phyloP scores from a whole-genome alignment of 75 land plant species.

The Pinus albicaulis region DNA sequence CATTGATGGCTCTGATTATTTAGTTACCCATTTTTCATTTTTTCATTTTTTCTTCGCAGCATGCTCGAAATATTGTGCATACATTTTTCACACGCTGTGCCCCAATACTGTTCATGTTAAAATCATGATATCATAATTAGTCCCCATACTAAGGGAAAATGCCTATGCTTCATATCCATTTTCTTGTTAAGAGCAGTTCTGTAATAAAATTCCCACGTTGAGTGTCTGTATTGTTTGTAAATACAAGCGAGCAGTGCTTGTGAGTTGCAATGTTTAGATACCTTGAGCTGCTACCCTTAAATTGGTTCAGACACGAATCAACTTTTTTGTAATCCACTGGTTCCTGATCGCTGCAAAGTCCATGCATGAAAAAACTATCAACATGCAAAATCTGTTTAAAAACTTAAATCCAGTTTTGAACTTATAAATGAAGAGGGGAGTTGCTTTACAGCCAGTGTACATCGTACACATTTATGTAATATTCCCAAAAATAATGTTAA shows the following conservation, averaged over 20 bases:
- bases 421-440: too few species aligned
- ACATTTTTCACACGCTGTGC: conserved; percentile 64
- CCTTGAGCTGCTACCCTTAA: conserved; percentile 75
- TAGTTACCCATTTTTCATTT: not conserved
- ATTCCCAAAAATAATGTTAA: not conserved
- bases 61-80: conserved; percentile 55
- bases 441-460: too few species aligned
- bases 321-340: conserved; percentile 52
- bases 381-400: too few species aligned
- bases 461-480: too few species aligned
- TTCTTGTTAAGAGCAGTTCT: too few species aligned
- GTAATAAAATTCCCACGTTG: too few species aligned
- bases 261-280: not conserved
- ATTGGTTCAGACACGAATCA: conserved; percentile 70
- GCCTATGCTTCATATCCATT: too few species aligned
- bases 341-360: conserved; percentile 4
- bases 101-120: conserved; percentile 55
- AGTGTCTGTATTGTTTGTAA: not conserved
- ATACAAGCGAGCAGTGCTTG: too few species aligned
- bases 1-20: not conserved
- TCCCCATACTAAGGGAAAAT: not conserved
- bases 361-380: too few species aligned
- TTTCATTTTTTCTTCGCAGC: conserved; percentile 31
- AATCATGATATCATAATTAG: not conserved
- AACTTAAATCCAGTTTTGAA: too few species aligned